phyloP scores from a whole-genome alignment of 371 early-diverging fungal genomes.

The Mortierella sp. region DNA sequence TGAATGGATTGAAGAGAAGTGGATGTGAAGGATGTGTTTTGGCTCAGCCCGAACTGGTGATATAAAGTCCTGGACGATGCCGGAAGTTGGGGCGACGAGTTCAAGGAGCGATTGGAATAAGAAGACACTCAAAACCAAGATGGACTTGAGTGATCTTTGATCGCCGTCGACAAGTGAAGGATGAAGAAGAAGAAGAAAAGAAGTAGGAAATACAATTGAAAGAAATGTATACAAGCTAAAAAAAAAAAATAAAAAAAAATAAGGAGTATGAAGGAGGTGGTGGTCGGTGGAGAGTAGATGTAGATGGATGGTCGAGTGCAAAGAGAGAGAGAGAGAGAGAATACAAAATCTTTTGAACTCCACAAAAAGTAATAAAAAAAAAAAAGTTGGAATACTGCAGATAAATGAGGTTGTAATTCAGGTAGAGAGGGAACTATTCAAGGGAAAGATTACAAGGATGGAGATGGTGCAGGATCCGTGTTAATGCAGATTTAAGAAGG shows the following conservation, averaged over 20 bases:
- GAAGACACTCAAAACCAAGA: slow-evolving; percentile 6
- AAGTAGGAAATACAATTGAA: background rate
- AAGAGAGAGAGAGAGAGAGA: background rate
- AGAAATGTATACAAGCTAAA: background rate
- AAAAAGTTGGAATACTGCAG: slow-evolving; percentile 4
- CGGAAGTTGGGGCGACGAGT: background rate
- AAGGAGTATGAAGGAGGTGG: slow-evolving; percentile 5
- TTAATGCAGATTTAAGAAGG: background rate
- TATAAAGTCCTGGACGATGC: background rate
- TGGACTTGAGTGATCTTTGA: slow-evolving; percentile 23
- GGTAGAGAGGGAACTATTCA: slow-evolving; percentile 6
- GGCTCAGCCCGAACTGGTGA: slow-evolving; percentile 6
- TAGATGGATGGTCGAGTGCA: slow-evolving; percentile 19
- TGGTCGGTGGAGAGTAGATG: slow-evolving; percentile 19
- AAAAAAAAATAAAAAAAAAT: background rate
- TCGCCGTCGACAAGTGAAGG: slow-evolving; percentile 14
- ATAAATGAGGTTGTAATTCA: background rate
- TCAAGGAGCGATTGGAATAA: slow-evolving; percentile 2
- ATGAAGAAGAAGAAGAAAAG: slow-evolving; percentile 8
- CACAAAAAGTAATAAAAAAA: background rate
- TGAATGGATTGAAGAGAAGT: background rate
- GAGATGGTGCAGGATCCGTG: slow-evolving; percentile 4
- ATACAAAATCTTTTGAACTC: background rate
- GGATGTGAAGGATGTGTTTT: background rate
- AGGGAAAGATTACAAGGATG: background rate